Evolutionary conservation across 441 rosid species (phyloP).

Genomic region (Kokia cookei): DNA sequence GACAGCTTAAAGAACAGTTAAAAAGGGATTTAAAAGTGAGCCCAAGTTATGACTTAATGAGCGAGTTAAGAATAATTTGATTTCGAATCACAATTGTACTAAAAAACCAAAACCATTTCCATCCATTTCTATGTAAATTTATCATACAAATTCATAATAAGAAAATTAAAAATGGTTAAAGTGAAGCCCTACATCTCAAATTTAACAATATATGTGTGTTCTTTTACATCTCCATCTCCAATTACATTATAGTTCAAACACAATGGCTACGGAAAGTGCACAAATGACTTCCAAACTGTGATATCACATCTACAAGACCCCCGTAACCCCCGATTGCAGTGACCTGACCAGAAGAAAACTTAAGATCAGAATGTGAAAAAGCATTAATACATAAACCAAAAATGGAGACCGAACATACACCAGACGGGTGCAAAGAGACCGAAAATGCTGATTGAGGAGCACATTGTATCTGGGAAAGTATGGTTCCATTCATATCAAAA

Average conservation of each 20-base stretch:
- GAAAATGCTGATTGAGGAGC: slow-evolving; percentile 86
- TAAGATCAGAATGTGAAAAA: background rate
- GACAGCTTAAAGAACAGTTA: too few species aligned
- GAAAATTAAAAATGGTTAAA: background rate
- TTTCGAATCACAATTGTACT: too few species aligned
- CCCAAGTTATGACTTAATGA: too few species aligned
- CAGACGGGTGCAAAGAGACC: slow-evolving; percentile 65
- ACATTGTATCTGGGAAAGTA: slow-evolving; percentile 81
- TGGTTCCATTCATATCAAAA: slow-evolving; percentile 63
- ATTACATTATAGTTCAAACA: slow-evolving; percentile 12
- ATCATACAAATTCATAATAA: background rate
- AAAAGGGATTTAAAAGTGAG: too few species aligned
- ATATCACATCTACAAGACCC: slow-evolving; percentile 84
- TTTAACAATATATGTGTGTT: background rate
- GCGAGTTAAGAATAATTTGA: too few species aligned
- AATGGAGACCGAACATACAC: slow-evolving; percentile 42
- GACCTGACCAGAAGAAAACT: slow-evolving; percentile 32
- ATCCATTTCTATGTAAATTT: too few species aligned
- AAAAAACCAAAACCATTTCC: too few species aligned
- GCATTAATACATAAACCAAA: background rate
- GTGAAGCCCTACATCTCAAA: background rate
- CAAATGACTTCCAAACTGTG: slow-evolving; percentile 91
- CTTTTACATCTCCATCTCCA: background rate
- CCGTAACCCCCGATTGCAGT: slow-evolving; percentile 87
- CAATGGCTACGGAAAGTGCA: slow-evolving; percentile 73